Conservation (phyloP, 352 stramenopile species). For the Phytophthora capsici region DNA sequence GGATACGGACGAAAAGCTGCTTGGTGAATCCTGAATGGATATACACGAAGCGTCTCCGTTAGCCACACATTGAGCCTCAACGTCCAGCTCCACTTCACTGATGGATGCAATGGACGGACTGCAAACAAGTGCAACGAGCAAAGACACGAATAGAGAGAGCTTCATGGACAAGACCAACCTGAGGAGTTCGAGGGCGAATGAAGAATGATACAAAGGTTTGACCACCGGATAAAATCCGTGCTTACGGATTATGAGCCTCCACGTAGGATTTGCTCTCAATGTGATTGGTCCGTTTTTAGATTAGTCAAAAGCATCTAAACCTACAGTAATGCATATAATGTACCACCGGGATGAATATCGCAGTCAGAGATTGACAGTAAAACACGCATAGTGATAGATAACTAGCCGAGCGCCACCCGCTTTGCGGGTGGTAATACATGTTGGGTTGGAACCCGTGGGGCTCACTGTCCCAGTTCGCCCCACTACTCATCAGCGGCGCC, state of each 20-base stretch:
- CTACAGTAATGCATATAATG: too few relatives aligned
- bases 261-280: too few relatives aligned
- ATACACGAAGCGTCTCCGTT: conserved; percentile 35
- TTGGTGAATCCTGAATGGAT: conserved; percentile 8
- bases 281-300: conserved; percentile 11
- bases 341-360: too few relatives aligned
- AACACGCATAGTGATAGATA: too few relatives aligned
- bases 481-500: too few relatives aligned
- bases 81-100: conserved; percentile 14
- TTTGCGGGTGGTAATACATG: too few relatives aligned
- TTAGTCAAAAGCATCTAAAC: background rate
- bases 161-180: conserved; percentile 27
- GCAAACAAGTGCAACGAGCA: conserved; percentile 5
- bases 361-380: too few relatives aligned
- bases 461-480: too few relatives aligned
- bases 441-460: too few relatives aligned
- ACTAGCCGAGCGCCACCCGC: too few relatives aligned
- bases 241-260: background rate
- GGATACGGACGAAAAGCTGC: conserved; percentile 8
- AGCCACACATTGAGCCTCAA: conserved; percentile 27
- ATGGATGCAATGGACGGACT: conserved; percentile 2
- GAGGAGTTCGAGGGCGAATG: conserved; percentile 5
- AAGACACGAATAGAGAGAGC: background rate
- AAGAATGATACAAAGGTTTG: conserved; percentile 6
- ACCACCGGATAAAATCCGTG: conserved; percentile 9